Evolutionary conservation across 306 rosid genomes (phyloP), one percentile per base, ranked within the genome.

Genomic region (Ziziphus jujuba): DNA sequence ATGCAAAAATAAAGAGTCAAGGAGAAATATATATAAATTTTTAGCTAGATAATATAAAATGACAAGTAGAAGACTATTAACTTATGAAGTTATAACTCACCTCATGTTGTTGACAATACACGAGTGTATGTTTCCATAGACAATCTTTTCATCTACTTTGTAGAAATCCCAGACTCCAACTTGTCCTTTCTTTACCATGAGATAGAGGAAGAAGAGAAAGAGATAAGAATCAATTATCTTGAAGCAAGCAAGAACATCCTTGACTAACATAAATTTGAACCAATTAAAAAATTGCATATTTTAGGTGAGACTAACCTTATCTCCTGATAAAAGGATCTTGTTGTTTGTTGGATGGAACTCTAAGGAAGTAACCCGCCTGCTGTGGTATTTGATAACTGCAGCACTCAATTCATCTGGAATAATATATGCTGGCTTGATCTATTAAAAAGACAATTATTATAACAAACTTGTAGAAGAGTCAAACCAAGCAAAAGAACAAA

Each of bases 281-380:
- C 36, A 68, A 45, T 28, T 51, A 44, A 59, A 35, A 49, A 63
- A 33, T 24, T 9, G 40, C 49, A 50, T n/a, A 33, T 31, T 33
- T 65, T 63, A 70, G 56, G 49, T 33, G 49, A 51, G 52, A 61
- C 71, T 56, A 47, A 89, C 98, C 98, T 89, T 92, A 71, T 92
- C 98, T 52, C 98, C 98, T 12, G 98, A 92, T 71, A 92, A 86
- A 48, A 92, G 85, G 76, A 89, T 82, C 68, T 85, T 86, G 81
- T 92, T 87, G 71, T 87, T 89, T 9, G 96, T 87, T 2, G 98
- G 98, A 65, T 92, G 98, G 75, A 92, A 92, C 80, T 92, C 98
- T 85, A 92, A 82, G 82, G 89, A 75, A 11, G 97, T 87, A 57
- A 92, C 76, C 28, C 97, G 84, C 71, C 97, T 85, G 61, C 98